Evolutionary conservation across 306 rosid species (phyloP).

Genomic region (Adenanthera pavonina): DNA sequence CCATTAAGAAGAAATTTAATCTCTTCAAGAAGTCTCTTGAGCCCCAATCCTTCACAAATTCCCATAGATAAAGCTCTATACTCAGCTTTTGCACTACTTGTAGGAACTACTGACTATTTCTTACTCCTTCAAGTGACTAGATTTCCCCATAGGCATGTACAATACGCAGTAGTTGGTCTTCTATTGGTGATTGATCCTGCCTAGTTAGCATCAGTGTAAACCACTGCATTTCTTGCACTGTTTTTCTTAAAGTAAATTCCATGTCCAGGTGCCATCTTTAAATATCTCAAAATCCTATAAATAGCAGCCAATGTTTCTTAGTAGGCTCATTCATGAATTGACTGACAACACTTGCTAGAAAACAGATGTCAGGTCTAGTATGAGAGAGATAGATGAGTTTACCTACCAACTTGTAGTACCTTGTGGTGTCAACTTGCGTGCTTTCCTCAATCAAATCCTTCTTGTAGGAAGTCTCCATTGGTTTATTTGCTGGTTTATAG

Average conservation of each 20-base stretch:
- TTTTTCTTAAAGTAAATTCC: background rate
- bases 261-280: background rate
- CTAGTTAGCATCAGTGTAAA: background rate
- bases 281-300: background rate
- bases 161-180: background rate
- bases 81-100: background rate
- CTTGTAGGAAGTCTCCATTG: too few relatives aligned
- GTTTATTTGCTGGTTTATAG: too few relatives aligned
- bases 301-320: background rate
- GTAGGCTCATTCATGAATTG: background rate
- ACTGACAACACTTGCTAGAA: too few relatives aligned
- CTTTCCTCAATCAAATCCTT: too few relatives aligned
- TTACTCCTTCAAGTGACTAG: background rate
- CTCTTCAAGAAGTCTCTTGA: background rate
- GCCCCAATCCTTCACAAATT: background rate
- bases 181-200: background rate
- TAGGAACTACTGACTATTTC: background rate
- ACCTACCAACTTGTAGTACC: too few relatives aligned
- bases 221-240: background rate
- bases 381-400: too few relatives aligned
- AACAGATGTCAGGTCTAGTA: too few relatives aligned
- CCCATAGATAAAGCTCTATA: background rate
- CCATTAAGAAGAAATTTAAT: background rate
- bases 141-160: background rate
- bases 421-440: too few relatives aligned